These are phyloP conservation scores for Dendrobium chrysotoxum DNA, from an alignment of 106 monocot genomes.

Conservation along the genomic window DNA sequence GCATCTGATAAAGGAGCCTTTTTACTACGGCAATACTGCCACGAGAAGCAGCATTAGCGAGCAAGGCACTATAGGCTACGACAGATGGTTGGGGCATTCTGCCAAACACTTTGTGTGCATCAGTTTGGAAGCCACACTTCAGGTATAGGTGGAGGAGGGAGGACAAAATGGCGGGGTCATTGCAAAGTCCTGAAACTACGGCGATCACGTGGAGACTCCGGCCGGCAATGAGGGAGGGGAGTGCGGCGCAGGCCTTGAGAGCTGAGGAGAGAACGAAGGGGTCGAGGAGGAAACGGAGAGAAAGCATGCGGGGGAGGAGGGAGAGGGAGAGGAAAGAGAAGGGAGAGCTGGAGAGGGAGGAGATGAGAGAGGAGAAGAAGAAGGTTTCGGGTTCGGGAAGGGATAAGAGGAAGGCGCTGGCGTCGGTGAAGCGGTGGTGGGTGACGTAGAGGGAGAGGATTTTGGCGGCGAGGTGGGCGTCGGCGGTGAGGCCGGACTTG, in stretches of 20 bases:
- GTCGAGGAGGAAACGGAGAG: slow-evolving; percentile 26
- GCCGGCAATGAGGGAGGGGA: slow-evolving; percentile 22
- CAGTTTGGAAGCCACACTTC: slow-evolving; percentile 17
- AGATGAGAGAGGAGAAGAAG: slow-evolving; percentile 36
- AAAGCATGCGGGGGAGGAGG: slow-evolving; percentile 31
- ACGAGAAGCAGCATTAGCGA: slow-evolving; percentile 24
- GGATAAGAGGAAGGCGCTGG: slow-evolving; percentile 21
- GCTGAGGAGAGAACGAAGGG: slow-evolving; percentile 52
- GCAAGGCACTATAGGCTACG: slow-evolving; percentile 54
- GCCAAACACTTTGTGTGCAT: slow-evolving; percentile 48
- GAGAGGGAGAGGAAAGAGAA: slow-evolving; percentile 11
- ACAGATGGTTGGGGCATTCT: slow-evolving; percentile 33
- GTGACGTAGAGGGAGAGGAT: slow-evolving; percentile 32
- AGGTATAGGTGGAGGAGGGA: slow-evolving; percentile 65
- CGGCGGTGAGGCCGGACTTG: slow-evolving; percentile 27
- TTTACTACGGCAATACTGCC: slow-evolving; percentile 22
- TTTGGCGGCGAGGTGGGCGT: slow-evolving; percentile 19
- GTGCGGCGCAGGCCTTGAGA: slow-evolving; percentile 36
- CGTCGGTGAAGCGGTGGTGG: slow-evolving; percentile 17
- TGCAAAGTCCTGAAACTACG: slow-evolving; percentile 13
- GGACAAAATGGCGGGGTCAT: slow-evolving; percentile 47
- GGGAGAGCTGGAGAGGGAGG: slow-evolving; percentile 19
- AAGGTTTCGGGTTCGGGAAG: slow-evolving; percentile 21
- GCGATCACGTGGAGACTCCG: slow-evolving; percentile 45
- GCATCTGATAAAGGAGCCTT: slow-evolving; percentile 32